Evolutionary conservation across 495 filamentous ascomycete species (phyloP), one percentile per base, ranked within the genome.

Genomic region (Xylaria curta): DNA sequence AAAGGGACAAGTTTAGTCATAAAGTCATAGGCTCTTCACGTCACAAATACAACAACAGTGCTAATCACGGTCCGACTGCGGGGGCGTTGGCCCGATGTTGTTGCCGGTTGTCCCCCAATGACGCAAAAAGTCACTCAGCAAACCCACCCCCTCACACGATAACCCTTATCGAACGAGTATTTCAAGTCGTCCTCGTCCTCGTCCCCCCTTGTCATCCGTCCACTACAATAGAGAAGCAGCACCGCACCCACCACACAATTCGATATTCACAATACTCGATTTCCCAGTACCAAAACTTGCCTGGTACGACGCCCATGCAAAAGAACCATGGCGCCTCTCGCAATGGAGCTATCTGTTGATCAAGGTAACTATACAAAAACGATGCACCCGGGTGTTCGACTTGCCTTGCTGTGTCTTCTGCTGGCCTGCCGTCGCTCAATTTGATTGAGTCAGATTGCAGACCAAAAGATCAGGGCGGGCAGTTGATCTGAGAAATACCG

Each of bases 361-460:
- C 87, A 87, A 89, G 87, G 87, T 89, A 89, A 86, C 82, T 67
- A 84, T 86, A 81, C 78, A 82, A 70, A 71, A 78, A 85, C 85
- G 82, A 85, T 80, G 74, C 77, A 78, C 72, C 73, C 77, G 77
- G 77, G 77, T 79, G 77, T 78, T 76, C 74, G 72, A 54, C 63
- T 63, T 47, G 56, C 56, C 40, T 44, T 66, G 58, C 62, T n/a
- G 44, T 60, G 33, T 38, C 17, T 58, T 63, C 56, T 54, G 51
- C 60, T 65, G 38, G 31, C 7, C 60, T 64, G 21, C 17, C 42
- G 56, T 54, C 13, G 13, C 70, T 61, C 38, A 60, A 69, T 24
- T 24, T 36, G 26, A 12, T 69, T 51, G 54, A 49, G 38, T 56
- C 3, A 8, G 31, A 33, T 26, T 26, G 64, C 12, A 56, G 15